Evolutionary conservation across 202 grass and related monocot genomes (phyloP).

Genomic region (Carex arenaria): DNA sequence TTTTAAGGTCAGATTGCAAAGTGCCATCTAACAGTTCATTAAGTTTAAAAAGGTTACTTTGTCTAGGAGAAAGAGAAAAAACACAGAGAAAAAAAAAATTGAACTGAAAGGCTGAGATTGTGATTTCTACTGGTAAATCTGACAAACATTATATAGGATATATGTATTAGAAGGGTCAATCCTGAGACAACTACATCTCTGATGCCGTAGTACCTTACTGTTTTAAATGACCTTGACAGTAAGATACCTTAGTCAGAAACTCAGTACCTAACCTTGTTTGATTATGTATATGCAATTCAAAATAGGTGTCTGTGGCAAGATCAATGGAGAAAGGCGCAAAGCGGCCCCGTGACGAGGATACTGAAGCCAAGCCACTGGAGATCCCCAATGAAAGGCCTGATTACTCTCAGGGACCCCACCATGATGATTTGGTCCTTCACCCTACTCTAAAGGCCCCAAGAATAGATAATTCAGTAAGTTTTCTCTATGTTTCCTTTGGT

Average conservation of each 20-base stretch:
- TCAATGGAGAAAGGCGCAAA: slow-evolving; percentile 53
- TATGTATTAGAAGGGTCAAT: not conserved
- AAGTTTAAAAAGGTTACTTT: too few species aligned
- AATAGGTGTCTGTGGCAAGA: slow-evolving; percentile 83
- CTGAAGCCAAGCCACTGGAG: slow-evolving; percentile 29
- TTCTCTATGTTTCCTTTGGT: not conserved
- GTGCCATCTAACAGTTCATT: too few species aligned
- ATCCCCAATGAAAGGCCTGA: slow-evolving; percentile 30
- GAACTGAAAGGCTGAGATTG: not conserved
- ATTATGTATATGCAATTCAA: slow-evolving; percentile 10
- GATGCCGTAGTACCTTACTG: not conserved
- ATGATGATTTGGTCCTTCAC: slow-evolving; percentile 33
- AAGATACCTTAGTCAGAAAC: not conserved
- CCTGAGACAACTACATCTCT: not conserved
- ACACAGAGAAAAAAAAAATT: too few species aligned
- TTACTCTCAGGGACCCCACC: slow-evolving; percentile 33
- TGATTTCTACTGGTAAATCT: not conserved
- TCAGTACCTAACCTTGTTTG: slow-evolving; percentile 3
- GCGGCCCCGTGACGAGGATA: slow-evolving; percentile 46
- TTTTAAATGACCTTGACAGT: not conserved
- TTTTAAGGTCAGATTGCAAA: too few species aligned
- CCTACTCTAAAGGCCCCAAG: slow-evolving; percentile 53
- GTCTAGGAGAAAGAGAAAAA: too few species aligned
- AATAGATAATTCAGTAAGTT: slow-evolving; percentile 36
- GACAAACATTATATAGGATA: not conserved